Evolutionary conservation across 345 rosid genomes (phyloP), one percentile per base, ranked within the genome.

Genomic region (Salix purpurea): DNA sequence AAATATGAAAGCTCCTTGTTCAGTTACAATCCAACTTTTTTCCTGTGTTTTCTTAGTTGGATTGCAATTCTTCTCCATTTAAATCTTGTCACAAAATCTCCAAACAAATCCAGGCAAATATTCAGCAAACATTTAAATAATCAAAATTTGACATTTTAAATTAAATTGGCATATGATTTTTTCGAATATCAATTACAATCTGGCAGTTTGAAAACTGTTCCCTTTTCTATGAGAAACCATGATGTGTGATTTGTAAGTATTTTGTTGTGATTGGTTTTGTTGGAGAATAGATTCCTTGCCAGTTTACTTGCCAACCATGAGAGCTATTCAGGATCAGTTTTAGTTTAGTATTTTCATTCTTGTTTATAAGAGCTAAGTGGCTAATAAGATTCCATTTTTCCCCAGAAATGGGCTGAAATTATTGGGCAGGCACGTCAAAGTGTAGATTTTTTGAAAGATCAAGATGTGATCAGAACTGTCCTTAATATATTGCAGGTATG

Each of bases 391-490:
- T 80, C 58, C 54, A 54, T 86, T 81, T 72, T 60, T 52, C 30
- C 87, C 87, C 87, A 96, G 99, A 94, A 89, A 92, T 96, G 99
- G 99, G 91, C 82, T 74, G 97, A 96, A 80, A 96, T 94, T 74
- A 91, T 96, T 56, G 93, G 91, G 62, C 92, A 92, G 87, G 98
- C 99, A 68, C 97, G 97, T 24, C 98, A 90, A 73, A 96, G 97
- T 82, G 97, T 89, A 78, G 99, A 94, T 76, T 86, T 86, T 74
- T 90, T 96, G 65, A 96, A 96, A 84, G 99, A 94, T 80, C 98
- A 84, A 76, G 92, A 81, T 61, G 98, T 96, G 79, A 94, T 96
- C 71, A 87, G 94, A 80, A 85, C 96, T 48, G 97, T 96, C 76
- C 94, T 96, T 67, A 96, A 96, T 79, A 96, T 96, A 75, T 80